phyloP scores from a whole-genome alignment of 2,329 filamentous ascomycete species.

The Ophioceras dolichostomum region DNA sequence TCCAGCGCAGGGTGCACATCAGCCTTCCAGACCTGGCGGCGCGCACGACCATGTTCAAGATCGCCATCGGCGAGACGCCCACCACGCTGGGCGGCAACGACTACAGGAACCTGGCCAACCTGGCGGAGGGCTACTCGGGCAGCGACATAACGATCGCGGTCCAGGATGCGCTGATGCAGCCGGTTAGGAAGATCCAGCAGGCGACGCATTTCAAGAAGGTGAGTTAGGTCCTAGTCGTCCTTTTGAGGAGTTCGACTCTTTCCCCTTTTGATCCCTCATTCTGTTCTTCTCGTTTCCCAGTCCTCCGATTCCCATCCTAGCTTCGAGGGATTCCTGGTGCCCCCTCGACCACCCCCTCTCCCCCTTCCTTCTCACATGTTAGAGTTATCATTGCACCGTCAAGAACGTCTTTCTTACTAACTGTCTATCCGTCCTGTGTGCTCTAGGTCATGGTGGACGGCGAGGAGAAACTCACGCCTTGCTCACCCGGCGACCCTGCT shows the following conservation, averaged over 20 bases:
- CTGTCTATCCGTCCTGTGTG: background rate
- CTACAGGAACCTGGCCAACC: conserved; percentile 64
- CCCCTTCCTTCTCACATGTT: background rate
- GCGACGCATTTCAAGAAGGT: conserved; percentile 97
- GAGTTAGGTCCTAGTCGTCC: no score
- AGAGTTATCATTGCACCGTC: no score
- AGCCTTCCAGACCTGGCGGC: conserved; percentile 79
- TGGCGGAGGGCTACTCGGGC: conserved; percentile 90
- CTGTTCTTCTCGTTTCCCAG: no score
- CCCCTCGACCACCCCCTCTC: background rate
- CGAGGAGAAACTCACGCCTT: conserved; percentile 65
- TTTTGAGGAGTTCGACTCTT: no score
- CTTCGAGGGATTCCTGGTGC: no score
- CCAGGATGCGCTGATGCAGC: conserved; percentile 94
- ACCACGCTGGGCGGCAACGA: conserved; percentile 70
- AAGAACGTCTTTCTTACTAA: no score
- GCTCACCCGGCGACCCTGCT: conserved; percentile 78
- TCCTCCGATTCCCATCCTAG: no score
- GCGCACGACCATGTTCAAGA: conserved; percentile 87
- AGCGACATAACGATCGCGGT: conserved; percentile 94
- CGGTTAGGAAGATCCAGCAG: conserved; percentile 90
- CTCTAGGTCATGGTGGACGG: conserved; percentile 57
- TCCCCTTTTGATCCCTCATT: no score
- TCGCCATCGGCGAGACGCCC: conserved; percentile 85
- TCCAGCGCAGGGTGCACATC: conserved; percentile 94